Base-by-base conservation (phyloP, 2,329 filamentous ascomycete genomes). In the Pyricularia pennisetigena region DNA sequence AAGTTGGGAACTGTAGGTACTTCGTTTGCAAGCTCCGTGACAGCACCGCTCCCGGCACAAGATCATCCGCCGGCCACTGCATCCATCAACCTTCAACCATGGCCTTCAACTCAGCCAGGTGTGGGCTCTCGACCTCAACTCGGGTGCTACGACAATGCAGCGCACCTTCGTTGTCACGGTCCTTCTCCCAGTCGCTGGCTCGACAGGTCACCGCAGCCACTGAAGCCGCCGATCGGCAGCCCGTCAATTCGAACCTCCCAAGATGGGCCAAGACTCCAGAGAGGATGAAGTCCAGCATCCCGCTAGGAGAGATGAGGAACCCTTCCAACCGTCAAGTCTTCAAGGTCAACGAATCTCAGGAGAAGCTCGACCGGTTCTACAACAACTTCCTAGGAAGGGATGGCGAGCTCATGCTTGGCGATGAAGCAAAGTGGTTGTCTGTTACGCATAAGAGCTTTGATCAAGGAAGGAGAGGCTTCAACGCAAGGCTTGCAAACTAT, bases 361-460 rank as follows among this genome's bases (percentile, higher is more conserved):
- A 82, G 72, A 83, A 83, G 74, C 82, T 99, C 68, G 90, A 98
- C 76, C 82, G 86, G 65, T 90, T 93, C 78, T 97, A 97, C 78
- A 83, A 86, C 72, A 83, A 83, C 67, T 85, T 98, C 72, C 80
- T 98, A 68, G 94, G 94, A 6, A 82, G 82, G 64, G 88, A 85
- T 64, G 92, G 91, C 69, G 86, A 91, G 72, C 86, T 85, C 73
- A 78, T 95, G 77, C 83, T 99, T 69, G 89, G 90, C 1, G 94
- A 97, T 20, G 94, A 99, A 80, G 84, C 95, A 70, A 98, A 97
- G 81, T 99, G 95, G 95, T 82, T 98, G 75, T 94, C 94, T 32
- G 87, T 99, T 68, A 99, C 95, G 72, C 95, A 98, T 79, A 98
- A 98, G 86, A 97, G 93, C 79, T 98, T 97, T 76, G 94, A 99